Evolutionary conservation across 1,284 basidiomycete genomes (phyloP).

Genomic region (Neolentinus lepideus): DNA sequence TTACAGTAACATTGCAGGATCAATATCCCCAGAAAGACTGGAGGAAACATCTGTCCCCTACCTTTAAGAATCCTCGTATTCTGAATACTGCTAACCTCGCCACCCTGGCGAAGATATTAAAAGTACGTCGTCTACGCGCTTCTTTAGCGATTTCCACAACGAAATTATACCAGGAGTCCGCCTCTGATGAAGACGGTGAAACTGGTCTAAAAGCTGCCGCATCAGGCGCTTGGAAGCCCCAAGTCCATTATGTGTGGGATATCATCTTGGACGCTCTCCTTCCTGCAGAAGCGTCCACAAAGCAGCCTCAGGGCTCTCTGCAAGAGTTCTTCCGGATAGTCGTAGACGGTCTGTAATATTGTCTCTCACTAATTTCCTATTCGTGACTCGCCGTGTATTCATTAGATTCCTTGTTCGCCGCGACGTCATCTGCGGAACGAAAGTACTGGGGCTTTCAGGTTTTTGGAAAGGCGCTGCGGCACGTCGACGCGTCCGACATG

Average conservation of each 20-base stretch:
- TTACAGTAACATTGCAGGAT: constrained; percentile 67
- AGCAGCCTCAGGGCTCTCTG: constrained; percentile 57
- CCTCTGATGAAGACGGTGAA: constrained; percentile 46
- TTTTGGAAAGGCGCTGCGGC: constrained; percentile 75
- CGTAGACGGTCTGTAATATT: constrained; percentile 95
- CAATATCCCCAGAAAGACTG: constrained; percentile 58
- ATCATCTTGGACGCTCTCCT: constrained; percentile 76
- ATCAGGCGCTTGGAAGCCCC: constrained; percentile 77
- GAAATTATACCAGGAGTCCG: constrained; percentile 40
- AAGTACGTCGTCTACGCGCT: constrained; percentile 36
- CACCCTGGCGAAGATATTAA: constrained; percentile 73
- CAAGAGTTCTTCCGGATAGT: constrained; percentile 87
- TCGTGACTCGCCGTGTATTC: too few relatives aligned
- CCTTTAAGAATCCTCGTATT: constrained; percentile 69
- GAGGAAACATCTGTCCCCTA: constrained; percentile 61
- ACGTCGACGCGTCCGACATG: constrained; percentile 59
- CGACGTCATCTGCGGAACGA: constrained; percentile 79
- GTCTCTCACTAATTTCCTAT: background rate
- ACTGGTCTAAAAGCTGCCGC: background rate
- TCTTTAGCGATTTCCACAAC: constrained; percentile 1
- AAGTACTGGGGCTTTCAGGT: constrained; percentile 97
- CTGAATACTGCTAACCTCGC: constrained; percentile 67
- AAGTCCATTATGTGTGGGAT: constrained; percentile 92
- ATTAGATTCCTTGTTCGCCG: constrained; percentile 88
- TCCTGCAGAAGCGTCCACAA: constrained; percentile 31